Evolutionary conservation across 306 rosid genomes (phyloP).

Genomic region (Dicorynia guianensis): DNA sequence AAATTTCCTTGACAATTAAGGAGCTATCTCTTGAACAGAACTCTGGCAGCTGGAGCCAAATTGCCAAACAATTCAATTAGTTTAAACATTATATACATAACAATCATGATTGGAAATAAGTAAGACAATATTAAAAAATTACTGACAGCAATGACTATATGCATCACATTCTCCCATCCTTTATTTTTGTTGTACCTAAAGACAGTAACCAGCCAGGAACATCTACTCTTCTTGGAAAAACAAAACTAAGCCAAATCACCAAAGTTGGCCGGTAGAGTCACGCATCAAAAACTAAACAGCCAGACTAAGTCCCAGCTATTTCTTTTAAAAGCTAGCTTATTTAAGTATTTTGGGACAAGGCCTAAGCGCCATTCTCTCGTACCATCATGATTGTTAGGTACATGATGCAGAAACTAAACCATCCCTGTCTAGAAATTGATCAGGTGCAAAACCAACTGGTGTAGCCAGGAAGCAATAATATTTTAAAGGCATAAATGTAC

Average conservation of each 20-base stretch:
- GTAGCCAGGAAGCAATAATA: not conserved
- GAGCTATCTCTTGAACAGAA: slow-evolving; percentile 88
- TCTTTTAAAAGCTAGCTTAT: not conserved
- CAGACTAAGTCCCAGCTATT: not conserved
- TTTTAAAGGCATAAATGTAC: slow-evolving; percentile 4
- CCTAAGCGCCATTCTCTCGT: not conserved
- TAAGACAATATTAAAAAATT: not conserved
- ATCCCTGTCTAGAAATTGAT: slow-evolving; percentile 2
- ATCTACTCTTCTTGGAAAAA: not conserved
- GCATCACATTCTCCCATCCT: slow-evolving; percentile 4
- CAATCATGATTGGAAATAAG: slow-evolving; percentile 6
- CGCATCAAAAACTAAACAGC: not conserved
- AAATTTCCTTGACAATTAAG: slow-evolving; percentile 85
- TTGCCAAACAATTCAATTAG: slow-evolving; percentile 36
- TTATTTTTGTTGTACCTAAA: not conserved
- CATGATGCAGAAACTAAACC: slow-evolving; percentile 26
- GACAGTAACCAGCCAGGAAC: not conserved
- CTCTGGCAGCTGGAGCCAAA: slow-evolving; percentile 75
- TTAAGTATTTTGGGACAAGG: not conserved
- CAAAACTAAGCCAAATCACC: not conserved
- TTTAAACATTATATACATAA: slow-evolving; percentile 31
- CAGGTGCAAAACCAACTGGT: not conserved
- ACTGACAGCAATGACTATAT: slow-evolving; percentile 13
- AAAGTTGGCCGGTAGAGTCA: not conserved
- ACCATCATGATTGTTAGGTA: not conserved